Base-by-base conservation (phyloP, 2,329 filamentous ascomycete species). In the Fonsecaea monophora region DNA sequence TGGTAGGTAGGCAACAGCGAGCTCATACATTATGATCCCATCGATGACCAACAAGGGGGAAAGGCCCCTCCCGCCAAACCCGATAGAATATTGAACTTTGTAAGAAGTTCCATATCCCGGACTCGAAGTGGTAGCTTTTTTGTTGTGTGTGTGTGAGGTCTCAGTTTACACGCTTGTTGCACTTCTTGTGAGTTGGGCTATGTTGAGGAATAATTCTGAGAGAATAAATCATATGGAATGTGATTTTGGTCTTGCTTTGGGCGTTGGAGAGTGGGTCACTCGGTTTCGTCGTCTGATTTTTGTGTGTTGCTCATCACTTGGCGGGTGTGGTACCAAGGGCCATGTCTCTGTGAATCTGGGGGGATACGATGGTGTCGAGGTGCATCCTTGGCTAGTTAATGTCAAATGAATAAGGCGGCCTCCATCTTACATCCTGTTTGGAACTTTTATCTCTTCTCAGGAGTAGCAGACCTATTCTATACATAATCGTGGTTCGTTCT, bases 1-100 rank as follows among this genome's bases (percentile, higher is more conserved):
- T 25, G 25, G 25, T 25, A 25, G 25, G 25, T 25, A 25, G 21
- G 45, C 45, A 50, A 25, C 45, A 50, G 45, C 45, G 45, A 25
- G 18, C 45, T 8, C 45, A 50, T 25, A 50, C 1, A 25, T 25
- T 2, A 25, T 25, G 25, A 25, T 25, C 25, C 12, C 15, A 50
- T 50, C 25, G 1, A 25, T 25, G 18, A 25, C 10, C 18, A 5
- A 7, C 6, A 21, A 21, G 45, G 45, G 45, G 45, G 45, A 18
- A 50, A 50, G 45, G 45, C 45, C 45, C 45, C 45, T 50, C 45
- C 45, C 45, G 21, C 45, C 45, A 50, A 50, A 50, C 45, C 45
- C 45, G 45, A 50, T 50, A 25, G 45, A 50, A 50, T 12, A 50
- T 25, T 25, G 40, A 45, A 45, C 40, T 45, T 45, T 50, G 40